Evolutionary conservation across 2,329 filamentous ascomycete genomes (phyloP).

Genomic region (Hyphodiscus sp.): DNA sequence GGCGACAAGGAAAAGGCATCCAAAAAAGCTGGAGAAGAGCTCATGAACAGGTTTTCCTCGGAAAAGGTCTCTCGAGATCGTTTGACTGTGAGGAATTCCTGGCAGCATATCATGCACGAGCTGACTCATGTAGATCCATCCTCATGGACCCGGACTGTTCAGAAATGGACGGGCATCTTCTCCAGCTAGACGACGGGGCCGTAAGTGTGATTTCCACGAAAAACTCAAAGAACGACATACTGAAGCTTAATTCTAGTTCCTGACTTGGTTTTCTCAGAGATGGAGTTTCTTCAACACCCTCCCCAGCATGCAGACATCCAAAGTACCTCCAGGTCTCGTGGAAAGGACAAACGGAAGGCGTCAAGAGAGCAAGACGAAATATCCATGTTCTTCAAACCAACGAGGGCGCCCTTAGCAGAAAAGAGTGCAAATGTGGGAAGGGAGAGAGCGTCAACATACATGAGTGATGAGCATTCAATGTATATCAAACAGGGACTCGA

Average conservation of each 20-base stretch:
- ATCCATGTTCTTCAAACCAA: conserved; percentile 25
- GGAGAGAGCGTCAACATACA: not conserved
- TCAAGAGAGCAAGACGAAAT: conserved; percentile 22
- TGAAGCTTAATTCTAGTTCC: conserved; percentile 34
- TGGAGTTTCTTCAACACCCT: conserved; percentile 37
- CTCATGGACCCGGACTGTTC: conserved; percentile 38
- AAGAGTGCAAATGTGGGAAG: conserved; percentile 3
- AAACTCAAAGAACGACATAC: not conserved
- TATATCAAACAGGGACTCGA: not conserved
- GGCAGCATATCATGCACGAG: not conserved
- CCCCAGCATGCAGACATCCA: conserved; percentile 12
- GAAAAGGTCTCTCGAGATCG: conserved; percentile 44
- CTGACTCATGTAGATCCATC: conserved; percentile 31
- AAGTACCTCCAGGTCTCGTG: conserved; percentile 22
- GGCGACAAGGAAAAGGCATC: conserved; percentile 15
- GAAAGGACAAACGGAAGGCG: conserved; percentile 20
- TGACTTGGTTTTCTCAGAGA: conserved; percentile 47
- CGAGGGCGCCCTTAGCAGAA: conserved; percentile 12
- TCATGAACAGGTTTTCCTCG: conserved; percentile 52
- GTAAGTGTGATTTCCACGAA: conserved; percentile 28
- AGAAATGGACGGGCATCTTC: conserved; percentile 37
- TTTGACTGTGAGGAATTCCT: conserved; percentile 41
- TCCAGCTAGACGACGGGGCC: conserved; percentile 29
- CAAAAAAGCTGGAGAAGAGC: conserved; percentile 33
- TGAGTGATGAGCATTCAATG: conserved; percentile 1